Conservation (phyloP, 352 stramenopile genomes). For the Halophytophthora polymorphica region DNA sequence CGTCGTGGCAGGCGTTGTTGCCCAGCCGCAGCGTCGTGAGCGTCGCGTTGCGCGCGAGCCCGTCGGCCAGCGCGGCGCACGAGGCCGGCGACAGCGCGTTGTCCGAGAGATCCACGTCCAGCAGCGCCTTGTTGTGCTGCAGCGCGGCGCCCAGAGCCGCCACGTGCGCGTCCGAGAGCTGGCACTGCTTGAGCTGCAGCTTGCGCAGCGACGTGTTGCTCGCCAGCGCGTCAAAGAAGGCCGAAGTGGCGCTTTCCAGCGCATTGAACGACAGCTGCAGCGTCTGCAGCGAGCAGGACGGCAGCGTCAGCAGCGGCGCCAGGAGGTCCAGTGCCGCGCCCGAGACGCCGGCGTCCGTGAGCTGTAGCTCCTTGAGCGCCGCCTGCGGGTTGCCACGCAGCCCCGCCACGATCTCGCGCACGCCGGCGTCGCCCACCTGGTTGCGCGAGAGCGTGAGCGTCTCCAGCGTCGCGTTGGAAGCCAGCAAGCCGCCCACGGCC, state of each 20-base stretch:
- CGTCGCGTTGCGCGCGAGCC: conserved; percentile 41
- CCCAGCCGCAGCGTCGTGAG: conserved; percentile 48
- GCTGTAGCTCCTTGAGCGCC: conserved; percentile 29
- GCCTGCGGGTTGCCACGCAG: conserved; percentile 34
- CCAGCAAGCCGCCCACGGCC: conserved; percentile 53
- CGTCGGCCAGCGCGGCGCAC: conserved; percentile 37
- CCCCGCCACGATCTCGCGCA: conserved; percentile 35
- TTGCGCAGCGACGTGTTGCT: conserved; percentile 63
- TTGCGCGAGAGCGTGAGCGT: conserved; percentile 69
- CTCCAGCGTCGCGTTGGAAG: conserved; percentile 35
- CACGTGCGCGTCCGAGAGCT: conserved; percentile 44
- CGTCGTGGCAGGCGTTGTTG: conserved; percentile 62
- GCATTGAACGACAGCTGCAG: conserved; percentile 74
- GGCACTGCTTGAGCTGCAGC: conserved; percentile 63
- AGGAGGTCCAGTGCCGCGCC: conserved; percentile 45
- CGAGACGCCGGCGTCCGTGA: conserved; percentile 49
- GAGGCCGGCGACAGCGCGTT: conserved; percentile 43
- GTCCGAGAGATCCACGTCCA: conserved; percentile 65
- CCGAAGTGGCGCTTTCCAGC: conserved; percentile 26
- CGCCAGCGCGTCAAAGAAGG: conserved; percentile 59
- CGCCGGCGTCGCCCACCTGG: conserved; percentile 38
- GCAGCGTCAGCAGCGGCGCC: conserved; percentile 31
- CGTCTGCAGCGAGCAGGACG: conserved; percentile 50
- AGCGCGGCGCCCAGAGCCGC: conserved; percentile 41
- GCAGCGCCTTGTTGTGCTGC: conserved; percentile 44